Evolutionary conservation across 2,329 filamentous ascomycete species (phyloP), one percentile per base, ranked within the genome.

Genomic region (Ceratocystis cubensis): DNA sequence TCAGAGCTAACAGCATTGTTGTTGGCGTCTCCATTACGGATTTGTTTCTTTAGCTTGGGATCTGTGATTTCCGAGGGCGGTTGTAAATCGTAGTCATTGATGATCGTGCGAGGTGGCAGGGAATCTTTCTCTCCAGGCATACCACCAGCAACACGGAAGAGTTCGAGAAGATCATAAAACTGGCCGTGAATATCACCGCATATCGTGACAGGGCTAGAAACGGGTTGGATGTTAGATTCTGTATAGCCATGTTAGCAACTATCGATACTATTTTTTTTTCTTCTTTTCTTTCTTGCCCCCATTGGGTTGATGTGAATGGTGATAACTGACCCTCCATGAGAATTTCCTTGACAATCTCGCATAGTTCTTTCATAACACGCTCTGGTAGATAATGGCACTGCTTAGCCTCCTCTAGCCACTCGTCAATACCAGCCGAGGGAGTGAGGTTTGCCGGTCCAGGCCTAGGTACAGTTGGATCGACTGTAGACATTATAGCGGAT

Each of bases 161-260:
- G 85, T 79, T 99, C 94, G 69, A 97, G 85, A 8, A 99, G 82
- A 76, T 99, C 94, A 78, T 99, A 97, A 76, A 97, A 97, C 78
- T 99, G 94, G 72, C 94, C 94, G 77, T 99, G 94, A 69, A 99
- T 97, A 75, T 99, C 94, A 74, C 94, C 94, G 74, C 94, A 97
- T 70, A 99, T 88, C 4, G 94, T 99, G 69, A 99, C 94, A 5
- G 94, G 94, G 0, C 94, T 96, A 65, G 88, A 86, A 22, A 99
- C 93, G n/a, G 94, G 94, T 75, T 97, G 94, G 68, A 99, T 97
- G 75, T 99, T 99, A 70, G 92, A 96, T 78, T 99, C 94, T 95
- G 71, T 44, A 45, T 13, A 17, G 3, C 20, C 6, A 25, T 22
- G 46, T 64, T 56, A 64, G 46, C 10, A 25, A 53, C 15, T 28